A percentile compares a stretch with the other conserved stretches of the same genome.
Evolutionary conservation across 78 protist genomes (phyloP).

Genomic region (Isochrysis galbana): DNA sequence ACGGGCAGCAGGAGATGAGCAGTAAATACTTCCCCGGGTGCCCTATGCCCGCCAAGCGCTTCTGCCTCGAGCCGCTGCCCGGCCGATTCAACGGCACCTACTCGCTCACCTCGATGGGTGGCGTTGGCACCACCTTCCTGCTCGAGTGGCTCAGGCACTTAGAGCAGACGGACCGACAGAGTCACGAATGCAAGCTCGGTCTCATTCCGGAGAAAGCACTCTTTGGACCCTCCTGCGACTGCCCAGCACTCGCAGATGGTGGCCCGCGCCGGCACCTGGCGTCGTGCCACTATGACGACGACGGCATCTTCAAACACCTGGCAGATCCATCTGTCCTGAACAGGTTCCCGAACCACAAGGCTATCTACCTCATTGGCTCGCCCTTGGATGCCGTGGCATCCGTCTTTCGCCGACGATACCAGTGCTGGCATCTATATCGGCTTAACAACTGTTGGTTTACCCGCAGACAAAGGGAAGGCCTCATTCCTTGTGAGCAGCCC

Average conservation of each 20-base stretch:
- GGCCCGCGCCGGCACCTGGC: neutral
- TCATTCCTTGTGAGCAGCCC: neutral
- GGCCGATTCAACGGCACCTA: neutral
- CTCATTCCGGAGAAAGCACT: neutral
- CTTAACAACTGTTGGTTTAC: slow-evolving; percentile 13
- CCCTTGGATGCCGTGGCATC: neutral
- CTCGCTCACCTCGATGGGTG: neutral
- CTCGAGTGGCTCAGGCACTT: neutral
- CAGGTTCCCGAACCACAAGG: neutral
- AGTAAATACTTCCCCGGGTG: neutral
- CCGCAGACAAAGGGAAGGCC: neutral
- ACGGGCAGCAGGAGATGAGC: no score
- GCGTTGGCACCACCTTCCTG: neutral
- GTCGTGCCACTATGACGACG: slow-evolving; percentile 3
- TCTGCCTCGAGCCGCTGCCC: neutral
- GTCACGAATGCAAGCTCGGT: neutral
- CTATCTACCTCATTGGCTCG: neutral
- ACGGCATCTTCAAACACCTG: slow-evolving; percentile 4
- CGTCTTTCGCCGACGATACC: neutral
- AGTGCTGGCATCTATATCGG: slow-evolving; percentile 13
- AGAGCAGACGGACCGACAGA: neutral
- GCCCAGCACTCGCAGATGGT: neutral
- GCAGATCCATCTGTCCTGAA: neutral
- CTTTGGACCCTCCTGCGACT: neutral
- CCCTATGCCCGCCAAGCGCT: neutral